These are phyloP conservation scores for Talaromyces ruber DNA, from an alignment of 495 filamentous ascomycete genomes.

Conservation along the genomic window DNA sequence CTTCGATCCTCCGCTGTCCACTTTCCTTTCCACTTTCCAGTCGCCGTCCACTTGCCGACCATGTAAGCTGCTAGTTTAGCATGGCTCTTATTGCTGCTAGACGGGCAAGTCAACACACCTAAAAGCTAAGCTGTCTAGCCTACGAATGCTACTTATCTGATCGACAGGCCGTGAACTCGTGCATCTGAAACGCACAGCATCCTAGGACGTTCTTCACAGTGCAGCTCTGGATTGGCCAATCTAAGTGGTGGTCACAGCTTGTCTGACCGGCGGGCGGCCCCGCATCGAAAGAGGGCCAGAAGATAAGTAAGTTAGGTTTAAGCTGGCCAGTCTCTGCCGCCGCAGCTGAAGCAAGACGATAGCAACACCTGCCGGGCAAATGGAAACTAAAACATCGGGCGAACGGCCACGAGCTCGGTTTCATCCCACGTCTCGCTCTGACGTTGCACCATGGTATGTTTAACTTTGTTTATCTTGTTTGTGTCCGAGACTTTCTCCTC, in stretches of 20 bases:
- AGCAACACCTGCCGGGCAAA: conserved; percentile 7
- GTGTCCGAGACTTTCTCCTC: not conserved
- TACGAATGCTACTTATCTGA: not conserved
- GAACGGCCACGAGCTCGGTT: conserved; percentile 2
- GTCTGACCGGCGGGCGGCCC: not conserved
- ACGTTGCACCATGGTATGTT: conserved; percentile 2
- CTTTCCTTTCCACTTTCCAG: not conserved
- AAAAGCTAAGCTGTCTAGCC: not conserved
- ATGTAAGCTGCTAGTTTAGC: not conserved
- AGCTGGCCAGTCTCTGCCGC: not conserved
- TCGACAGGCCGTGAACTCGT: not conserved
- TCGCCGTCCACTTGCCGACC: not conserved
- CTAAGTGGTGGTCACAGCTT: not conserved
- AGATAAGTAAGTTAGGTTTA: not conserved
- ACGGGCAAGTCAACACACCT: not conserved
- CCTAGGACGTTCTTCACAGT: not conserved
- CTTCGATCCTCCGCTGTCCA: not conserved
- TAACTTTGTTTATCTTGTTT: not conserved
- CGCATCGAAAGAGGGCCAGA: not conserved
- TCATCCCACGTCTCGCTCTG: not conserved
- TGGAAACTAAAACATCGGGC: conserved; percentile 4
- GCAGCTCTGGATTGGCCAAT: not conserved
- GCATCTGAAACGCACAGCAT: not conserved
- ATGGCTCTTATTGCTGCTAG: not conserved
- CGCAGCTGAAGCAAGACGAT: not conserved